A percentile compares a stretch with the other conserved stretches of the same genome.
phyloP scores from a whole-genome alignment of 495 filamentous ascomycete genomes.

The Penicillium turbatum region DNA sequence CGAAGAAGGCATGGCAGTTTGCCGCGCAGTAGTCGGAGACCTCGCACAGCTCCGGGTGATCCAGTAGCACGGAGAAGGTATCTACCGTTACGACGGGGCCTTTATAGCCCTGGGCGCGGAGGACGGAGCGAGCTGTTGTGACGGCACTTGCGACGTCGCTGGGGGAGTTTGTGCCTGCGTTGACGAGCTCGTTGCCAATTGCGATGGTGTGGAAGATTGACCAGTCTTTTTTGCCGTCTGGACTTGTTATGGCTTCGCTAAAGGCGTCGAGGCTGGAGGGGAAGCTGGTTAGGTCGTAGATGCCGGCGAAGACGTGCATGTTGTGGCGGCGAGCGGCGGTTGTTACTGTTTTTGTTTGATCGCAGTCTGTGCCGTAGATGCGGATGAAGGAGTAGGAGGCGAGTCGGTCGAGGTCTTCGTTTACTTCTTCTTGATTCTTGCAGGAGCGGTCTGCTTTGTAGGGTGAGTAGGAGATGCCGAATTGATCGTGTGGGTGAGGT shows the following conservation, averaged over 20 bases:
- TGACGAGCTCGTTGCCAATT: conserved; percentile 80
- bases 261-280: conserved; percentile 50
- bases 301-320: conserved; percentile 67
- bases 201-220: conserved; percentile 61
- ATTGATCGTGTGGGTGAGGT: conserved; percentile 14
- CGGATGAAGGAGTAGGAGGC: conserved; percentile 58
- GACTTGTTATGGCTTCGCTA: conserved; percentile 44
- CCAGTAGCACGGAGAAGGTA: conserved; percentile 61
- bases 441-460: conserved; percentile 64
- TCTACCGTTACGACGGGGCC: conserved; percentile 79
- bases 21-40: conserved; percentile 73
- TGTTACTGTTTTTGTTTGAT: conserved; percentile 59
- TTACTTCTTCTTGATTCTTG: conserved; percentile 60
- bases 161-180: conserved; percentile 51
- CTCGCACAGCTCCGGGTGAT: conserved; percentile 66
- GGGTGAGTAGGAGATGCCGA: conserved; percentile 69
- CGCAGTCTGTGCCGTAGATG: conserved; percentile 78
- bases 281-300: conserved; percentile 62
- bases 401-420: conserved; percentile 55
- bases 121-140: conserved; percentile 46
- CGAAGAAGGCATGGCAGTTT: conserved; percentile 85
- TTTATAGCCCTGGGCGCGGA: conserved; percentile 60
- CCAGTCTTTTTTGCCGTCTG: conserved; percentile 48
- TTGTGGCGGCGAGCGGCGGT: conserved; percentile 53
- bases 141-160: conserved; percentile 52